Evolutionary conservation across 805 yeast genomes (phyloP).

Genomic region (Candida ficus): DNA sequence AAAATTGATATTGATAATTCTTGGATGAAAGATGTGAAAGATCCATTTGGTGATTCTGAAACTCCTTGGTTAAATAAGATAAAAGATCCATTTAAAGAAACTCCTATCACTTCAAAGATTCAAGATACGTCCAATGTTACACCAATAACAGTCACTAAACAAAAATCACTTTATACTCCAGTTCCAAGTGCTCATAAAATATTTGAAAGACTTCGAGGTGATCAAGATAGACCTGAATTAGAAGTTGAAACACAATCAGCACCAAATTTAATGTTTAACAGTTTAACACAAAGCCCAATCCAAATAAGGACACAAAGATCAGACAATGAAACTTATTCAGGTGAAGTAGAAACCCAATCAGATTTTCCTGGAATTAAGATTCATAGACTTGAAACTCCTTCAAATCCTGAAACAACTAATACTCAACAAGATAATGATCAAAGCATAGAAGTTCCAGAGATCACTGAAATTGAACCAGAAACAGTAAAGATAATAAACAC

Average conservation of each 20-base stretch:
- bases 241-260: constrained; percentile 18
- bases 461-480: not conserved
- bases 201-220: constrained; percentile 18
- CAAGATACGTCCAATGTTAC: constrained; percentile 12
- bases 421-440: not conserved
- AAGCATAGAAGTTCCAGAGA: not conserved
- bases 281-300: constrained; percentile 3
- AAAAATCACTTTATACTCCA: constrained; percentile 2
- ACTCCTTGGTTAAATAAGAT: constrained; percentile 22
- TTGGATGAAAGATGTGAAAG: constrained; percentile 3
- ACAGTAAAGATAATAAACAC: not conserved
- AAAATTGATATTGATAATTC: not conserved
- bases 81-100: constrained; percentile 29
- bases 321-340: not conserved
- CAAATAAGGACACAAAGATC: not conserved
- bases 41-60: constrained; percentile 3
- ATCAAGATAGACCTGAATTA: constrained; percentile 16
- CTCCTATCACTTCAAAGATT: constrained; percentile 13
- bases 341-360: not conserved
- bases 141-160: constrained; percentile 11
- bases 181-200: constrained; percentile 15
- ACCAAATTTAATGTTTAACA: constrained; percentile 15
- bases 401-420: not conserved
- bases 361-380: not conserved
- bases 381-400: not conserved